phyloP scores from a whole-genome alignment of 2,329 filamentous ascomycete genomes.

The Sclerotinia borealis region DNA sequence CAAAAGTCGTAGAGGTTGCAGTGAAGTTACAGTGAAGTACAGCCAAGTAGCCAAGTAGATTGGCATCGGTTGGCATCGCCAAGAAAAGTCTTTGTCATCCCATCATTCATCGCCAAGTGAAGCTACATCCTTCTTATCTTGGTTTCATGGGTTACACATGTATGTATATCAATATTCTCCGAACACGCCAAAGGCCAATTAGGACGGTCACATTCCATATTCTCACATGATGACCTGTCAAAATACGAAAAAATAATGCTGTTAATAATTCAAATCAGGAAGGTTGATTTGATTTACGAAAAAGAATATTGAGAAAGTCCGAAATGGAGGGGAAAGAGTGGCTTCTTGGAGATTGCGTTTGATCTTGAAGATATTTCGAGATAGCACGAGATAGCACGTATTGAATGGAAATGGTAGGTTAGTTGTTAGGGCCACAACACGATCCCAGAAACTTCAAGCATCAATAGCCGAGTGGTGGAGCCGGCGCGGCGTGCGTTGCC shows the following conservation, averaged over 20 bases:
- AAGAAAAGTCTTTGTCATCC: background rate
- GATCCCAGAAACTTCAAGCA: background rate
- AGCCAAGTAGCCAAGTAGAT: slow-evolving; percentile 1
- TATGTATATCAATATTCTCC: background rate
- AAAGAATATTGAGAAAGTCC: background rate
- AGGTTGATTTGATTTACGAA: background rate
- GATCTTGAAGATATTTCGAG: background rate
- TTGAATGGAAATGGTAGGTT: background rate
- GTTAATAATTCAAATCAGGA: background rate
- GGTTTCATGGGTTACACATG: background rate
- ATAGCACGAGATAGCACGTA: background rate
- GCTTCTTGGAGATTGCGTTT: background rate
- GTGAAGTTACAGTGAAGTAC: background rate
- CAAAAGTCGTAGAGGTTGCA: background rate
- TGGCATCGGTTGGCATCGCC: slow-evolving; percentile 5
- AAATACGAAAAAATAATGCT: background rate
- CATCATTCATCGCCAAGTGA: background rate
- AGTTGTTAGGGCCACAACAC: background rate
- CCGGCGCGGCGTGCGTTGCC: slow-evolving; percentile 3
- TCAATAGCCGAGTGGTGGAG: slow-evolving; percentile 2
- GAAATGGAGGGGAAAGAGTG: too few relatives aligned
- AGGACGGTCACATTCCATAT: background rate
- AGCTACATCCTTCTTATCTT: background rate
- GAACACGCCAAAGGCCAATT: background rate
- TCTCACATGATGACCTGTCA: background rate